Evolutionary conservation across 495 filamentous ascomycete genomes (phyloP), one percentile per base, ranked within the genome.

Genomic region (Penicillium pulvis): DNA sequence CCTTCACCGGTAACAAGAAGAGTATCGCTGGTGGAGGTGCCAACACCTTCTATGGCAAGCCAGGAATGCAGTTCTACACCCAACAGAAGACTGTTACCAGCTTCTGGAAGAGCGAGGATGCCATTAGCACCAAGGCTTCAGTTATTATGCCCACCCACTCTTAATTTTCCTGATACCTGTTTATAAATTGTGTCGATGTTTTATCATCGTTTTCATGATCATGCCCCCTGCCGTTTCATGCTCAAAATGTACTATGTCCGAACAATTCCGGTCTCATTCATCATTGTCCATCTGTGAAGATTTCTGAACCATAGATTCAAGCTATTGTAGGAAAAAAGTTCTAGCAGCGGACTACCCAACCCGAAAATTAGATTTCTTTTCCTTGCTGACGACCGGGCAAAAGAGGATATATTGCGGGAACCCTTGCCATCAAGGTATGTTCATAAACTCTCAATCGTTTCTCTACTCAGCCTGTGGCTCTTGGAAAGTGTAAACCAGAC

Each of bases 1-100:
- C 85, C 52, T 98, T 98, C 78, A 98, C 94, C 19, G 94, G 94
- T 53, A 98, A 98, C 76, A 98, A 98, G 87, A 92, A 89, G 81
- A 93, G 89, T 70, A 82, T 98, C 48, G 94, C 94, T 0, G 94
- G 94, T 41, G 92, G 93, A 23, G 93, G 94, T 55, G 92, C 90
- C 41, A 96, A 87, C 75, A 93, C 91, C 10, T 98, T 98, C 69
- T 98, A 98, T 67, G 94, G 94, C 52, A 89, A 91, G 74, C 88
- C 91, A 16, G 94, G 93, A 4, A 64, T 98, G 64, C 86, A 88
- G 56, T 98, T 98, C 72, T 98, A 96, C 69, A 98, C 94, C 14
- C 94, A 98, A 81, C 82, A 87, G 66, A 97, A 98, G 87, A 98
- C 94, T 20, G 93, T 98, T 51, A 98, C 94, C 59, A 90, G 91